These are phyloP conservation scores for Schizochytrium sp. DNA, from an alignment of 108 stramenopile species.

Conservation along the genomic window DNA sequence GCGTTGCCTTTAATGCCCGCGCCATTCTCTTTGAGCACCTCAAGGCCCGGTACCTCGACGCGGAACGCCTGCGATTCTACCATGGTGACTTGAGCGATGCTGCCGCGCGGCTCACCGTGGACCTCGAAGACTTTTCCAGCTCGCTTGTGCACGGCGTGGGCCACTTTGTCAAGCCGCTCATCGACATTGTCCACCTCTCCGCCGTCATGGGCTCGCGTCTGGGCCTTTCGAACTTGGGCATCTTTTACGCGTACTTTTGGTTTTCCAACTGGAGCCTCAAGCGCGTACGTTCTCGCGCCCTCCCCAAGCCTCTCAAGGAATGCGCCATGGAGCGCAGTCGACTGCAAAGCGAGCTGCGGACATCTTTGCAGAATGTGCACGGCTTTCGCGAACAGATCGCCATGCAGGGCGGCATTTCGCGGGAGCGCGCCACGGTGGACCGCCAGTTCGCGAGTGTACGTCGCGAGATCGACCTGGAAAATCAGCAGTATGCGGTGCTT, in stretches of 20 bases:
- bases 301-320: neutral
- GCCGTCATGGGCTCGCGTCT: neutral
- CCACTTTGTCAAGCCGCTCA: conserved; percentile 17
- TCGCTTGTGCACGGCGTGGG: neutral
- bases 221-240: neutral
- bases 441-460: conserved; percentile 18
- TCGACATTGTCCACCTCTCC: neutral
- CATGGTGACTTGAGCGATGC: neutral
- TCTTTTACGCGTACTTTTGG: conserved; percentile 14
- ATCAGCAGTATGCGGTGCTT: conserved; percentile 18
- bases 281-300: neutral
- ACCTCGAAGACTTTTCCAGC: neutral
- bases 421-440: conserved; percentile 22
- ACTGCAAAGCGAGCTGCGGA: neutral
- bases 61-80: neutral
- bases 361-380: neutral
- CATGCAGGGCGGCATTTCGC: conserved; percentile 30
- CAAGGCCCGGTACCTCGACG: neutral
- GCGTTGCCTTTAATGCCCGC: neutral
- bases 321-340: neutral
- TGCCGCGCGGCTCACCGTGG: neutral
- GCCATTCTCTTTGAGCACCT: neutral
- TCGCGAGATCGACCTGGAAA: neutral
- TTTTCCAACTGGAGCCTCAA: neutral
- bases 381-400: conserved; percentile 32